Evolutionary conservation across 2,329 filamentous ascomycete genomes (phyloP), one percentile per base, ranked within the genome.

Genomic region (Tolypocladium inflatum): DNA sequence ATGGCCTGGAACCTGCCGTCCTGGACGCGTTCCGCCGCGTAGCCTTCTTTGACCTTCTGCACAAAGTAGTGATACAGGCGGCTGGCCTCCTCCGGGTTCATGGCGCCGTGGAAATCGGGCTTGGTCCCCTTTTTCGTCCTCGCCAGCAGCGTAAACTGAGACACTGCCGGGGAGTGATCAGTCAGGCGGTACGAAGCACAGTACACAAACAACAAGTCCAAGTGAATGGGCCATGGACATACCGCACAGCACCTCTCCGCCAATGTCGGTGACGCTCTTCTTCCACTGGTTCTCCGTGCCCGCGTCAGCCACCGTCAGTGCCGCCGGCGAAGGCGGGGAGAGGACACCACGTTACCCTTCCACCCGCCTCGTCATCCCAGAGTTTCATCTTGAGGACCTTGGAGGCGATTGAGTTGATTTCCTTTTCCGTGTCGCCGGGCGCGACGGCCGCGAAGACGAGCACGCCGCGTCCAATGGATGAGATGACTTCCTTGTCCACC

Each of bases 1-100:
- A 96, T 97, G 55, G 94, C 94, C 69, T 96, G 93, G 72, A 99
- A 99, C 37, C 93, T 85, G n/a, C 95, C 94, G 70, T 99, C 88
- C 70, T 96, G 91, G 59, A 99, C 92, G 62, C 81, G 86, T 10
- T 91, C 89, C 8, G 82, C 73, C 6, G 77, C 72, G 71, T 97
- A 96, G 3, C 85, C 80, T 57, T 86, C 79, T 65, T 86, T 82
- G 48, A 97, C 85, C 65, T 88, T 89, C 55, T 82, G 76, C 65
- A 92, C 84, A 75, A 99, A 97, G 68, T 87, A 80, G 57, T 92
- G 84, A 70, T 97, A 99, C 8, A 97, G 79, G 61, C 81, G 81
- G 66, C 85, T 89, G 30, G 93, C 94, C 58, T 92, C 85, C 13
- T 89, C 84, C 4, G 87, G 87, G 54, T 84, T 84, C 61, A 93